A percentile compares a stretch with the other conserved stretches of the same genome.
phyloP scores from a whole-genome alignment of 2,329 filamentous ascomycete genomes.

The Botryotinia calthae region DNA sequence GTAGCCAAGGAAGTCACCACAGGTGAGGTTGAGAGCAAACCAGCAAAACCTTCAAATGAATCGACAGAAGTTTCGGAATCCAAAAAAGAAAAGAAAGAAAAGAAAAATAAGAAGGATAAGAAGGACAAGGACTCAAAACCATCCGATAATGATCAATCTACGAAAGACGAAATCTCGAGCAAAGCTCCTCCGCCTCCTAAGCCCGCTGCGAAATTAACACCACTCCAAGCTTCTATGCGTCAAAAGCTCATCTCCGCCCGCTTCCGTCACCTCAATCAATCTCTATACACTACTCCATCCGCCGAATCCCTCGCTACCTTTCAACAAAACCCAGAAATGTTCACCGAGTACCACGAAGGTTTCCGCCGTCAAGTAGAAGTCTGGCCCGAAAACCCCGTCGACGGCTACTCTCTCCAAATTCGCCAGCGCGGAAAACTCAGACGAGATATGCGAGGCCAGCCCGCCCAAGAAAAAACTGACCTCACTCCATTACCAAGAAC shows the following conservation, averaged over 20 bases:
- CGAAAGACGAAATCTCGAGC: background rate
- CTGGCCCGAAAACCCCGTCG: constrained; percentile 96
- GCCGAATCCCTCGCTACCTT: constrained; percentile 81
- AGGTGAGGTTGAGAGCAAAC: constrained; percentile 36
- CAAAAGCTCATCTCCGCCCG: constrained; percentile 92
- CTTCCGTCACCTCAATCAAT: constrained; percentile 96
- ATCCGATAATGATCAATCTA: background rate
- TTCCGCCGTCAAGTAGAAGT: constrained; percentile 93
- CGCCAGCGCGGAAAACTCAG: constrained; percentile 60
- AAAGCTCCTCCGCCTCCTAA: constrained; percentile 39
- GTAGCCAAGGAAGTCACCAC: constrained; percentile 26
- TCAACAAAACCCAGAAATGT: constrained; percentile 83
- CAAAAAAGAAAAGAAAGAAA: constrained; percentile 37
- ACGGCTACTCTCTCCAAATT: constrained; percentile 76
- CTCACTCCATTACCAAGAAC: constrained; percentile 62
- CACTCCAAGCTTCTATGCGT: constrained; percentile 90
- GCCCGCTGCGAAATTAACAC: constrained; percentile 67
- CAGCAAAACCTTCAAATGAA: constrained; percentile 18
- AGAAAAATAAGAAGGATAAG: constrained; percentile 42
- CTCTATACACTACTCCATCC: constrained; percentile 90
- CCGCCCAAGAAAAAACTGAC: constrained; percentile 27
- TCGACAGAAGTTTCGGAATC: constrained; percentile 18
- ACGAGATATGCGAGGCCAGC: constrained; percentile 27
- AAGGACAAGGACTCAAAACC: constrained; percentile 27
- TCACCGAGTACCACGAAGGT: constrained; percentile 91